Percentiles rank a stretch among this genome's conserved stretches.
These are phyloP conservation scores for Scenedesmus sp. DNA, from an alignment of 163 green algal species.

Conservation along the genomic window DNA sequence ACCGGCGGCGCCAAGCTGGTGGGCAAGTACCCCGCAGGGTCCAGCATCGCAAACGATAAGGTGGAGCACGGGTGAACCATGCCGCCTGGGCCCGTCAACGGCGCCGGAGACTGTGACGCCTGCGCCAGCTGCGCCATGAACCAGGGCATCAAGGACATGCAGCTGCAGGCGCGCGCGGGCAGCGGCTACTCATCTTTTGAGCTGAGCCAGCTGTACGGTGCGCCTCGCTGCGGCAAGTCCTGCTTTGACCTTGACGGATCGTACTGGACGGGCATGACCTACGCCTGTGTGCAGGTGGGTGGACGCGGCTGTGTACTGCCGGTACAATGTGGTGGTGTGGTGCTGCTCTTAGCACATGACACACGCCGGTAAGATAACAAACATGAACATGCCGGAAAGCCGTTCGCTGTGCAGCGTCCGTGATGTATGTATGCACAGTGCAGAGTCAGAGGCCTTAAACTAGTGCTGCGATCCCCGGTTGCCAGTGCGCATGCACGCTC, in stretches of 20 bases:
- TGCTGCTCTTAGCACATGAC: background rate
- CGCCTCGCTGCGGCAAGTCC: background rate
- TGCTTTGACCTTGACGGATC: constrained; percentile 6
- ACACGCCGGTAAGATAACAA: too few relatives aligned
- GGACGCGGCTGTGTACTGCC: too few relatives aligned
- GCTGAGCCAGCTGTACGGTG: background rate
- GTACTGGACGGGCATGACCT: constrained; percentile 33
- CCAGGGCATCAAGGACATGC: constrained; percentile 16
- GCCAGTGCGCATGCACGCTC: too few relatives aligned
- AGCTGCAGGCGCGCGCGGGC: background rate
- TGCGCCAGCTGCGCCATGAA: background rate
- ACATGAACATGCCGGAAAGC: too few relatives aligned
- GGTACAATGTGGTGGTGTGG: constrained; percentile 2
- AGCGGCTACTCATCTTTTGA: background rate
- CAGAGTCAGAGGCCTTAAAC: too few relatives aligned
- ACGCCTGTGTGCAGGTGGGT: constrained; percentile 17
- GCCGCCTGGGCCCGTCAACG: background rate
- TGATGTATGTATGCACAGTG: too few relatives aligned
- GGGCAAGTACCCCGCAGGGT: background rate
- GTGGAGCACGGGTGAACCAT: background rate
- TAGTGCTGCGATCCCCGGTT: too few relatives aligned
- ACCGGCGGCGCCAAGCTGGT: constrained; percentile 17
- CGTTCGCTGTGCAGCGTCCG: too few relatives aligned
- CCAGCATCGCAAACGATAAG: background rate
- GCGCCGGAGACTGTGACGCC: background rate